Base-by-base conservation (phyloP, 179 eudicot genomes). In the Sideroxylon spinosum region DNA sequence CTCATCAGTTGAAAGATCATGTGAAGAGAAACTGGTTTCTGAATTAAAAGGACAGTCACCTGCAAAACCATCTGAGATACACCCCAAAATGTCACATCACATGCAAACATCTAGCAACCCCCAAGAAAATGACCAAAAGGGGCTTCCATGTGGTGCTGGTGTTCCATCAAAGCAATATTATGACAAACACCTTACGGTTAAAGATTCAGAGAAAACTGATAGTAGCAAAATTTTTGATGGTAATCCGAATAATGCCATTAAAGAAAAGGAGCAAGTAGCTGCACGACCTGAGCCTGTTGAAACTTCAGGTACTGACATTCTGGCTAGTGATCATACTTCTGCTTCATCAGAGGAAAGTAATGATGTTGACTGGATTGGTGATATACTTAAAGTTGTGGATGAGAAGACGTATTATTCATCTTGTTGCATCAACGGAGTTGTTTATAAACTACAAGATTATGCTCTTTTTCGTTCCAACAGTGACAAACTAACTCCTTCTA, bases 311-410 rank as follows among this genome's bases (percentile, higher is more conserved):
- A 76, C 81, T 55, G 63, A 63, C 61, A 74, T 65, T 75, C 84
- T 73, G 53, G 66, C 74, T 61, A 20, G 48, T 74, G 87, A 80
- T 79, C 82, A 71, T 78, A 79, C 78, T 67, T 76, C 60, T 55
- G 75, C 89, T 81, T 83, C 86, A 48, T 75, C 91, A 67, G 84
- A 78, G 73, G 64, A 83, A 78, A 76, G 85, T 85, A 82, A 76
- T 78, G 65, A 70, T 85, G 90, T 87, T 81, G 90, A 88, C 62
- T 96, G 98, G 98, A 79, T 87, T 82, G 96, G 99, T 71, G 94
- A 91, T n/a, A 67, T 76, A 77, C 79, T 84, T 78, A 68, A 84
- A 69, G 83, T 81, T 71, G 82, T 84, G 72, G 94, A 85, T 67
- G 87, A 86, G 53, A 93, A 85, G 81, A 86, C 85, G 56, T 87